These are phyloP conservation scores for Galeopsis tetrahit DNA, from an alignment of 257 asterid genomes.

Conservation along the genomic window DNA sequence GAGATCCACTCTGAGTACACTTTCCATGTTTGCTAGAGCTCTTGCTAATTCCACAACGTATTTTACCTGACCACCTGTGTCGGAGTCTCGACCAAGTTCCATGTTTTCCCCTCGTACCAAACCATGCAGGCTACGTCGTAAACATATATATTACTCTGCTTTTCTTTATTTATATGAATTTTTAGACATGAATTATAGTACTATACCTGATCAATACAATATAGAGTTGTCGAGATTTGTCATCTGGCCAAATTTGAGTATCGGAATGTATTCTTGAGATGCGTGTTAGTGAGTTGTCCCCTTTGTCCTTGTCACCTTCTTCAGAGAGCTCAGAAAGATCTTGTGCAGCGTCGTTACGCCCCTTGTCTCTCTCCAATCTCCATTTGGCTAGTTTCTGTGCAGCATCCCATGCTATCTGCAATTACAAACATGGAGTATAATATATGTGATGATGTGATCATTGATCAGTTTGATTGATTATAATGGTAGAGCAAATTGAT, in stretches of 20 bases:
- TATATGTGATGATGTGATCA: neutral
- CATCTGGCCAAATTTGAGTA: slow-evolving; percentile 53
- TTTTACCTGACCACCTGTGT: slow-evolving; percentile 83
- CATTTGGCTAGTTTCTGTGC: slow-evolving; percentile 52
- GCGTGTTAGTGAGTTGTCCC: slow-evolving; percentile 35
- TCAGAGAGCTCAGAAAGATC: slow-evolving; percentile 77
- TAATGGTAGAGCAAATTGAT: slow-evolving; percentile 27
- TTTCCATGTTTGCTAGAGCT: slow-evolving; percentile 60
- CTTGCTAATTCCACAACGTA: slow-evolving; percentile 72
- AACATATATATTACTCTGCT: slow-evolving; percentile 15
- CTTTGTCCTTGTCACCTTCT: slow-evolving; percentile 69
- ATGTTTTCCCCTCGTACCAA: slow-evolving; percentile 78
- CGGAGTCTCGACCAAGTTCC: slow-evolving; percentile 84
- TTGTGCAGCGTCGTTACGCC: slow-evolving; percentile 56
- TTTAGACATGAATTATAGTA: too few relatives aligned
- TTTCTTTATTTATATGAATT: too few relatives aligned
- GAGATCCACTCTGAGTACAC: slow-evolving; percentile 71
- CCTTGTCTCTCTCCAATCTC: slow-evolving; percentile 52
- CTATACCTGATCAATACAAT: slow-evolving; percentile 67
- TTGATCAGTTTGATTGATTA: too few relatives aligned
- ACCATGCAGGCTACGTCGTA: slow-evolving; percentile 63
- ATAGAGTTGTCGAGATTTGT: slow-evolving; percentile 56
- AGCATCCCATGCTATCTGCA: slow-evolving; percentile 72
- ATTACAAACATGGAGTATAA: neutral
- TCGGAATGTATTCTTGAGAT: slow-evolving; percentile 54